Conservation (phyloP, 169 alveolate species). For the Eimeria brunetti region DNA sequence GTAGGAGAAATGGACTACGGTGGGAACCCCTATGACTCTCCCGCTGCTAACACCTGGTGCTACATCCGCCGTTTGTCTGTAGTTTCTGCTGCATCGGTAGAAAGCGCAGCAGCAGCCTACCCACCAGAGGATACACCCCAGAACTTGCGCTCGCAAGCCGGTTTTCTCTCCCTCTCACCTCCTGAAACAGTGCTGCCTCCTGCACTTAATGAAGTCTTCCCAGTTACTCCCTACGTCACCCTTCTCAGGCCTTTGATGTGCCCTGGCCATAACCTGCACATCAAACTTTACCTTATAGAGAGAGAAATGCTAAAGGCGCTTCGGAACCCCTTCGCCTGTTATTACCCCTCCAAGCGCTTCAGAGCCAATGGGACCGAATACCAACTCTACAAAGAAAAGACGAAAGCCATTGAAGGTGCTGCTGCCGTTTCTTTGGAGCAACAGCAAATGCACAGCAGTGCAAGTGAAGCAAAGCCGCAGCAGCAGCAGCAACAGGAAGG, state of each 20-base stretch:
- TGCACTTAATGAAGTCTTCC: slow-evolving; percentile 33
- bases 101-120: slow-evolving; percentile 24
- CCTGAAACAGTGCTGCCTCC: slow-evolving; percentile 45
- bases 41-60: slow-evolving; percentile 23
- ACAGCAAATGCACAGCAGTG: background rate
- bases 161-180: background rate
- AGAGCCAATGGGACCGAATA: slow-evolving; percentile 34
- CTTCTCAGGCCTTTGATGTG: slow-evolving; percentile 37
- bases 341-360: slow-evolving; percentile 63
- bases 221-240: slow-evolving; percentile 15
- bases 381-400: background rate
- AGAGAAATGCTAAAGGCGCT: slow-evolving; percentile 37
- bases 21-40: slow-evolving; percentile 6
- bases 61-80: slow-evolving; percentile 46
- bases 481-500: background rate
- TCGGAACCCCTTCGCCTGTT: slow-evolving; percentile 63
- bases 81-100: slow-evolving; percentile 53
- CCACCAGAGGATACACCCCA: background rate
- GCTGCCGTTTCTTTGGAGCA: background rate
- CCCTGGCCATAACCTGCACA: slow-evolving; percentile 11
- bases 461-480: background rate
- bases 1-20: background rate
- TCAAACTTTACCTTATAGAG: slow-evolving; percentile 42
- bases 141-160: too few relatives aligned
- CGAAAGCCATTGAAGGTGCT: background rate